These are phyloP conservation scores for Crithidia bombi DNA, from an alignment of 208 protist species.

Conservation along the genomic window DNA sequence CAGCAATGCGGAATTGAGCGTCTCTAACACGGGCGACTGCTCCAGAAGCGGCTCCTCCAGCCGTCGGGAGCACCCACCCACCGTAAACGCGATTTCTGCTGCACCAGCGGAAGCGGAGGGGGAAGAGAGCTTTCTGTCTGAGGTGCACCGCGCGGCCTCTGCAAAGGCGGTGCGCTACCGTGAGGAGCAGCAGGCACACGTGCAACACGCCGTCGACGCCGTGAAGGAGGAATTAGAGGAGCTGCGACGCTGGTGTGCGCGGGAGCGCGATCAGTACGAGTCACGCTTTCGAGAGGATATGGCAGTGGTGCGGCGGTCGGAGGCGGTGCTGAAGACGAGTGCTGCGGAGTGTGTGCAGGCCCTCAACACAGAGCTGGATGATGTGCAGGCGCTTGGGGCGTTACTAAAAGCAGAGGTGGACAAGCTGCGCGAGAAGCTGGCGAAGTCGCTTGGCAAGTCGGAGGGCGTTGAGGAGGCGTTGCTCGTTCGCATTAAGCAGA, in stretches of 20 bases:
- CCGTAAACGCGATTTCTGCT: neutral
- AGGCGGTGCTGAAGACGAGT: slow-evolving; percentile 73
- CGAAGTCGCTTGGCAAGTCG: slow-evolving; percentile 49
- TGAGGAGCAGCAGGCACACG: slow-evolving; percentile 45
- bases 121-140: slow-evolving; percentile 15
- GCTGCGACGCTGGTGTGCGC: slow-evolving; percentile 58
- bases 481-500: slow-evolving; percentile 69
- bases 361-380: slow-evolving; percentile 79
- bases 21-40: neutral
- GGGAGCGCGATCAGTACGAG: slow-evolving; percentile 75
- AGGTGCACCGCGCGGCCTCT: slow-evolving; percentile 65
- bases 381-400: slow-evolving; percentile 77
- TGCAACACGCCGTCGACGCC: slow-evolving; percentile 60
- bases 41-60: slow-evolving; percentile 15
- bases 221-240: slow-evolving; percentile 60
- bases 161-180: slow-evolving; percentile 62
- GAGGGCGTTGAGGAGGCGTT: slow-evolving; percentile 67
- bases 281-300: slow-evolving; percentile 70
- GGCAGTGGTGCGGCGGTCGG: slow-evolving; percentile 55
- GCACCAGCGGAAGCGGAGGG: neutral
- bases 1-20: neutral
- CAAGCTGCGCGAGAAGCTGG: slow-evolving; percentile 61
- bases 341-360: slow-evolving; percentile 73
- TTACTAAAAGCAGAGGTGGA: slow-evolving; percentile 70
- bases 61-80: slow-evolving; percentile 11